Evolutionary conservation across 345 rosid species (phyloP), one percentile per base, ranked within the genome.

Genomic region (Hevea brasiliensis): DNA sequence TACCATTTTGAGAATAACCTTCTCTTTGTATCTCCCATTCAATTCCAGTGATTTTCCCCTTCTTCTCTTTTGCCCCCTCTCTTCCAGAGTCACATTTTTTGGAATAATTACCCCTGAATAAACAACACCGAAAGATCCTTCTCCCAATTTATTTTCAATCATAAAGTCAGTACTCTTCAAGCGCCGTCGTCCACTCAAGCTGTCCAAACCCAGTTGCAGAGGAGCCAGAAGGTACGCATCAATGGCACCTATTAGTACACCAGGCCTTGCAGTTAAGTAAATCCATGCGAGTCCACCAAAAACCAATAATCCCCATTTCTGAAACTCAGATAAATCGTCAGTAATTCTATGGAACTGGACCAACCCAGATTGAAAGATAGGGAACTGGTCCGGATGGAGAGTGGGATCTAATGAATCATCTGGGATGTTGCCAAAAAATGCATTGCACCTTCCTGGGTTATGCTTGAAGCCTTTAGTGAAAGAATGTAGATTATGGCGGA

Each of bases 51-150:
- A 68, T 70, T 76, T 88, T 65, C 82, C 80, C 72, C 78, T 78
- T 57, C 88, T 89, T 53, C 86, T 83, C 78, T 63, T 72, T 32
- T 32, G 76, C 61, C 68, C 76, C 27, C 72, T 79, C 60, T 85
- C 92, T 73, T 90, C 88, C 23, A 47, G 76, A 45, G 42, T 73
- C 35, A 72, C 84, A 70, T 81, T 32, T 32, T 32, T 32, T 85
- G 98, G 97, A 76, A 88, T 85, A 67, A 92, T 68, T 23, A 80
- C 87, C 9, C 99, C 99, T 23, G 89, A 83, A 72, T 95, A 92
- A 35, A 95, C 99, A 62, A 92, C 79, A 41, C 99, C 98, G 72
- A 92, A 95, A 40, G 97, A 90, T 72, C 99, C 99, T 87, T 95
- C 98, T 12, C 98, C 99, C 26, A 95, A 63, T 77, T 90, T 92